A percentile compares a stretch with the other conserved stretches of the same genome.
Conservation (phyloP, 2,329 filamentous ascomycete genomes). For the Cadophora sp. region DNA sequence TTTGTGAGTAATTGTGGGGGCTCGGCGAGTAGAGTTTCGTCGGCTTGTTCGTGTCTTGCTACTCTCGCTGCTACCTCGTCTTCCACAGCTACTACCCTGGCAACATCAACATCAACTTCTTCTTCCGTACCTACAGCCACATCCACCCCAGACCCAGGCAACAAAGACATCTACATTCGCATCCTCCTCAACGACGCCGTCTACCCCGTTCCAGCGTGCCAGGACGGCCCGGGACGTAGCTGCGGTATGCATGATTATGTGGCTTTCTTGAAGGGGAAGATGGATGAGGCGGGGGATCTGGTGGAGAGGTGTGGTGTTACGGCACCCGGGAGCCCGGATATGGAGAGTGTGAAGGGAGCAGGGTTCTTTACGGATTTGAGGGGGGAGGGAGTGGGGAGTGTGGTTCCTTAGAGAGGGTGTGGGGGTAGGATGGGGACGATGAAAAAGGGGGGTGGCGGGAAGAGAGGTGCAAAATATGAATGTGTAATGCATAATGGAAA, state of each 20-base stretch:
- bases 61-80: not conserved
- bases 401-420: conserved; percentile 28
- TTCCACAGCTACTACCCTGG: not conserved
- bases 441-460: not conserved
- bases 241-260: conserved; percentile 51
- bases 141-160: conserved; percentile 20
- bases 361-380: conserved; percentile 56
- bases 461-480: not conserved
- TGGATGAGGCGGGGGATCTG: conserved; percentile 31
- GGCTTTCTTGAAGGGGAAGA: conserved; percentile 18
- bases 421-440: not conserved
- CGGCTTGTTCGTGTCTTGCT: conserved; percentile 13
- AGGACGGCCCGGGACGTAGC: conserved; percentile 60
- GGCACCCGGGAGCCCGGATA: conserved; percentile 47
- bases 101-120: conserved; percentile 11
- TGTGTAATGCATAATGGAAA: not conserved
- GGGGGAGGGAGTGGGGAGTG: conserved; percentile 28
- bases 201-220: conserved; percentile 63
- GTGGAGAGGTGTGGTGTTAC: conserved; percentile 49
- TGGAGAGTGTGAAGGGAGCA: conserved; percentile 50
- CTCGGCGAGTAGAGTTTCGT: conserved; percentile 3
- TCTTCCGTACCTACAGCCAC: not conserved
- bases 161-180: conserved; percentile 56
- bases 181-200: conserved; percentile 68
- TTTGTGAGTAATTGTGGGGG: conserved; percentile 6